Percentiles rank a stretch among this genome's conserved stretches.
Evolutionary conservation across 2,329 filamentous ascomycete genomes (phyloP).

Genomic region (Ceratocystis lukuohia): DNA sequence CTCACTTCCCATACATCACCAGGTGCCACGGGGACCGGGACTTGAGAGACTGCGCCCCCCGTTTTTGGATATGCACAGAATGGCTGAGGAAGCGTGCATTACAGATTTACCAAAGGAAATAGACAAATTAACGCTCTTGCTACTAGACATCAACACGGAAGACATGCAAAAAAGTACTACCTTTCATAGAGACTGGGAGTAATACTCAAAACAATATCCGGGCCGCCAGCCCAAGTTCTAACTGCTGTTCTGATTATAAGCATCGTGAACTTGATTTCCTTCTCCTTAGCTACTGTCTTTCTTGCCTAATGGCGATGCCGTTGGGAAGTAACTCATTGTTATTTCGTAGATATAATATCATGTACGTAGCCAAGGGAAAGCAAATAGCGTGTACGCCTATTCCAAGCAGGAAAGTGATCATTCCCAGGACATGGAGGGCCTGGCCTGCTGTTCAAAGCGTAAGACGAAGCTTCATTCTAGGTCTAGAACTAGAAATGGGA

Average conservation of each 20-base stretch:
- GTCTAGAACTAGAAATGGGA: neutral
- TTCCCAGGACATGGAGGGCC: neutral
- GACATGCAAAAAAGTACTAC: slow-evolving; percentile 36
- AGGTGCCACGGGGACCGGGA: slow-evolving; percentile 68
- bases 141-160: slow-evolving; percentile 36
- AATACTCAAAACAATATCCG: slow-evolving; percentile 31
- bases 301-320: neutral
- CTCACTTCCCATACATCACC: slow-evolving; percentile 61
- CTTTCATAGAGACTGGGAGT: slow-evolving; percentile 30
- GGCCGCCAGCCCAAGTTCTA: neutral
- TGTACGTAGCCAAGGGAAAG: neutral
- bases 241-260: neutral
- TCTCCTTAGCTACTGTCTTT: neutral
- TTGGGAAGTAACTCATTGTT: neutral
- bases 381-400: neutral
- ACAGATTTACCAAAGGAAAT: slow-evolving; percentile 32
- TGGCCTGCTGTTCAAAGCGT: neutral
- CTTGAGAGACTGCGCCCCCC: slow-evolving; percentile 28
- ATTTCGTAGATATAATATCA: neutral
- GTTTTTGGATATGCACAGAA: slow-evolving; percentile 45
- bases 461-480: neutral
- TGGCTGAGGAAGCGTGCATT: slow-evolving; percentile 46
- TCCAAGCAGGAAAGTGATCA: neutral
- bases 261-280: neutral
- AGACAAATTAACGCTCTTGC: slow-evolving; percentile 36